Conservation (phyloP, 345 rosid genomes). For the Murraya paniculata region DNA sequence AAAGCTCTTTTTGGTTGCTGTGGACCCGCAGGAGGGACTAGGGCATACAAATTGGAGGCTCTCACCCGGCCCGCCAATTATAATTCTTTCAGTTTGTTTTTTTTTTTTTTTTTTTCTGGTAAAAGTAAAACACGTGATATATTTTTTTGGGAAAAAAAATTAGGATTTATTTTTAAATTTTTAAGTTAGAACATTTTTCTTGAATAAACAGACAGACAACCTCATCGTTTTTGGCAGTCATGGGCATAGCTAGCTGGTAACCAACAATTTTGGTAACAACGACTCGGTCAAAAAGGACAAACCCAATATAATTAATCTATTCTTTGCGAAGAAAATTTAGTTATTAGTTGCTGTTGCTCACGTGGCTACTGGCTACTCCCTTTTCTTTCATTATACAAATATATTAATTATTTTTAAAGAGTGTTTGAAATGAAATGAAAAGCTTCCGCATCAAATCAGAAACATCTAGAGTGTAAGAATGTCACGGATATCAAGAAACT, state of each 20-base stretch:
- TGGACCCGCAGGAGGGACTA: not conserved
- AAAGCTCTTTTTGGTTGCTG: not conserved
- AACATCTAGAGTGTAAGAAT: not conserved
- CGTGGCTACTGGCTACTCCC: too few species aligned
- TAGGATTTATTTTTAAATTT: too few species aligned
- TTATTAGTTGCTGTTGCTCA: too few species aligned
- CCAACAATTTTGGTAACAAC: not conserved
- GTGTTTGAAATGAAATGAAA: not conserved
- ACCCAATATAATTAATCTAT: not conserved
- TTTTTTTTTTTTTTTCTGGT: too few species aligned
- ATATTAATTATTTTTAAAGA: too few species aligned
- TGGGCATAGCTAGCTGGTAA: not conserved
- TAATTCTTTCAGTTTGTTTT: too few species aligned
- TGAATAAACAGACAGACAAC: not conserved
- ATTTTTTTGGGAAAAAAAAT: too few species aligned
- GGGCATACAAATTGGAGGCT: not conserved
- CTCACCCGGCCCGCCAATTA: too few species aligned
- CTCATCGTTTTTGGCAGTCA: not conserved
- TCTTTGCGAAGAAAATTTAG: too few species aligned
- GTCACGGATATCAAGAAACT: not conserved
- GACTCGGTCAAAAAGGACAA: not conserved
- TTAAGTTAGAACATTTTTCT: too few species aligned
- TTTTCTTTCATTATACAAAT: too few species aligned
- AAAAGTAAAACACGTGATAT: too few species aligned
- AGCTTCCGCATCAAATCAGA: not conserved